A percentile compares a stretch with the other conserved stretches of the same genome.
phyloP scores from a whole-genome alignment of 768 basidiomycete genomes.

The Lactarius pseudohatsudake region DNA sequence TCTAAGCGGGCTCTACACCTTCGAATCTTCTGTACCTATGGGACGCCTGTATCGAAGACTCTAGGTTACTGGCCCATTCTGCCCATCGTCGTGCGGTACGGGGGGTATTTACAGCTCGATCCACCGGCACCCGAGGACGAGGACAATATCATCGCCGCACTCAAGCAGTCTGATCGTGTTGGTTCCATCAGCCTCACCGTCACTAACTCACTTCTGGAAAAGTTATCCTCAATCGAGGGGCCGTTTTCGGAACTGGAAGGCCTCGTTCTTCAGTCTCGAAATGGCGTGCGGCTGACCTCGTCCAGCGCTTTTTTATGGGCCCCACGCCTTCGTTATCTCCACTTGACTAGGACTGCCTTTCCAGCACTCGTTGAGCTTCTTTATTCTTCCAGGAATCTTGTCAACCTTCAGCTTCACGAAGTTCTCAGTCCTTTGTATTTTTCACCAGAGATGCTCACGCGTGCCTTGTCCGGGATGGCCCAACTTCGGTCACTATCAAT shows the following conservation, averaged over 20 bases:
- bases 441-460: not conserved
- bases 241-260: not conserved
- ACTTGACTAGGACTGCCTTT: rapidly evolving
- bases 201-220: not conserved
- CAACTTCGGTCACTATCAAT: not conserved
- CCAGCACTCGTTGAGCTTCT: not conserved
- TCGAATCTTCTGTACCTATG: not conserved
- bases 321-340: not conserved
- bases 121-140: not conserved
- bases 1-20: not conserved
- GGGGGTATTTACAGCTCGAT: not conserved
- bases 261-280: not conserved
- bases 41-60: not conserved
- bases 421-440: not conserved
- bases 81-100: not conserved
- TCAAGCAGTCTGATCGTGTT: not conserved
- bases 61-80: not conserved
- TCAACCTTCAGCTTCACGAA: not conserved
- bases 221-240: not conserved
- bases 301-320: not conserved
- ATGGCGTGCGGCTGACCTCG: not conserved
- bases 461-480: not conserved
- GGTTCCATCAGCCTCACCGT: not conserved
- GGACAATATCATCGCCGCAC: not conserved
- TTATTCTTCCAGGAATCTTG: not conserved